Base-by-base conservation (phyloP, 2,329 filamentous ascomycete species). In the Alternaria sp. region DNA sequence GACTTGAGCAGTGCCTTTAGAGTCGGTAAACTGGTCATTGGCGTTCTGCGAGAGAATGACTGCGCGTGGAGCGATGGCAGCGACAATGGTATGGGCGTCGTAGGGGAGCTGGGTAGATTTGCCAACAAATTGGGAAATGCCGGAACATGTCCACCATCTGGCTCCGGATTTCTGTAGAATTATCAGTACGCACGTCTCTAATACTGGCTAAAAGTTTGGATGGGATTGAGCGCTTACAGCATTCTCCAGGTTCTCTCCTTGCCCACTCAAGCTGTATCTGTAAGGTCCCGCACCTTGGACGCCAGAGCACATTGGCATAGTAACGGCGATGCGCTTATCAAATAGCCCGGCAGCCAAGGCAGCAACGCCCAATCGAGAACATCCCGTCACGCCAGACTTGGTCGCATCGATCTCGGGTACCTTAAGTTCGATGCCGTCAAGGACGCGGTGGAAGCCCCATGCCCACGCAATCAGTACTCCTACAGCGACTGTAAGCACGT, bases 21-120 rank as follows among this genome's bases (percentile, higher is more conserved):
- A 80, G 62, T 84, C 82, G 5, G 78, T 80, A 66, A 81, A 84
- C 59, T 77, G 76, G 62, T 83, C 82, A 5, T 77, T 78, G 9
- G 65, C 52, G 31, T 70, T 71, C 54, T 77, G 73, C 28, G 74
- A 72, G 39, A 77, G 69, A 26, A 77, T 67, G 13, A 77, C 62
- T 2, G 75, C 73, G 17, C 74, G 67, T 7, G 73, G 75, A 6
- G 74, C 72, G 60, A 77, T 73, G 21, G 72, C 74, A 5, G 73
- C 68, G 5, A 76, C 73, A 36, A 77, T 76, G 6, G 74, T 77
- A 59, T 77, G 72, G 2, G 75, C 73, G 56, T 77, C 75, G 51
- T 68, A 76, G 3, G 73, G 74, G 21, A 77, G 54, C 33, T 72
- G 63, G 7, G 70, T 67, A 6, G 69, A 61, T 51, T 77, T 67